Conservation (phyloP, 2,329 filamentous ascomycete species). For the Fusarium multiceps region DNA sequence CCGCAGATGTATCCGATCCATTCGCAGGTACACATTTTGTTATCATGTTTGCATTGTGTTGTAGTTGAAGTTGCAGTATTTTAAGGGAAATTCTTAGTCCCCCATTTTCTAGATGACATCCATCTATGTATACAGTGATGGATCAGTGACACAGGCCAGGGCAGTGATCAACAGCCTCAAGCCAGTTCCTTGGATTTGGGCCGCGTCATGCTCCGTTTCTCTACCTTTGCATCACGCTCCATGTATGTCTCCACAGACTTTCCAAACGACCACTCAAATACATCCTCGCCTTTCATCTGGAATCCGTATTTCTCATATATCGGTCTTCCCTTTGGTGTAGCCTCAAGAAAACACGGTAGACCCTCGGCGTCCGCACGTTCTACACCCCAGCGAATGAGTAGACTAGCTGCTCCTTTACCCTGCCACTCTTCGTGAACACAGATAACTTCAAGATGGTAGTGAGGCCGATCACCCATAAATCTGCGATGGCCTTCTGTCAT, state of each 20-base stretch:
- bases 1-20: constrained; percentile 30
- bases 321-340: constrained; percentile 58
- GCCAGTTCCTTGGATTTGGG: constrained; percentile 14
- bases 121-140: background rate
- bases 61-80: background rate
- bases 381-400: constrained; percentile 61
- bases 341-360: constrained; percentile 61
- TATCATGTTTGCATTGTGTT: constrained; percentile 7
- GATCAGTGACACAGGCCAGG: constrained; percentile 27
- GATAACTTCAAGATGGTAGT: constrained; percentile 63
- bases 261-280: constrained; percentile 49
- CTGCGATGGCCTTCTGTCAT: constrained; percentile 51
- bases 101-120: background rate
- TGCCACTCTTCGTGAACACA: constrained; percentile 57
- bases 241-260: constrained; percentile 52
- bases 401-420: constrained; percentile 58
- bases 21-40: constrained; percentile 40
- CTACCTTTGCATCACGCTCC: constrained; percentile 44
- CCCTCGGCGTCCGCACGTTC: constrained; percentile 57
- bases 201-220: constrained; percentile 21
- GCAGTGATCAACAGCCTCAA: constrained; percentile 14
- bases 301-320: constrained; percentile 64
- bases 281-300: constrained; percentile 51
- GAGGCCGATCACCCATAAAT: constrained; percentile 56
- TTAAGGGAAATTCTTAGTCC: background rate